These are phyloP conservation scores for Candida andamanensis DNA, from an alignment of 805 yeast species.

Conservation along the genomic window DNA sequence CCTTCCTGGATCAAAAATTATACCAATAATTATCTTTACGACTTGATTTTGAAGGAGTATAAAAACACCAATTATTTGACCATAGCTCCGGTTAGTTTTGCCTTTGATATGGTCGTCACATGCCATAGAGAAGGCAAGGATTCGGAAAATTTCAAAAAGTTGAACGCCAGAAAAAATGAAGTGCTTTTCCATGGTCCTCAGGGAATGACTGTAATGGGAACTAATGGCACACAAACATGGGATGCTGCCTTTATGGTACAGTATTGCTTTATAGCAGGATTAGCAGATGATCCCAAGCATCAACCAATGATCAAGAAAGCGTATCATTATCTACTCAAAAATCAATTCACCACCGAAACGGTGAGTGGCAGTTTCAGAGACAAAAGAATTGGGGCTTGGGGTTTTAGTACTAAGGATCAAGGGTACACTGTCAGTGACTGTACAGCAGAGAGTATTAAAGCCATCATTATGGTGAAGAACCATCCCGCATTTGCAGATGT, in stretches of 20 bases:
- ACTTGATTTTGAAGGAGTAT: slow-evolving; percentile 67
- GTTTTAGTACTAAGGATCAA: slow-evolving; percentile 90
- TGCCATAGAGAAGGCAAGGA: slow-evolving; percentile 64
- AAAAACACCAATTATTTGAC: slow-evolving; percentile 74
- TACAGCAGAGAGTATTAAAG: slow-evolving; percentile 93
- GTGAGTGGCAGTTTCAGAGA: slow-evolving; percentile 78
- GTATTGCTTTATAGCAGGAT: slow-evolving; percentile 71
- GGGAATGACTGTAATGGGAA: slow-evolving; percentile 93
- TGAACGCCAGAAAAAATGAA: slow-evolving; percentile 63
- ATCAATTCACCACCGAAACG: slow-evolving; percentile 83
- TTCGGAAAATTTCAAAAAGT: slow-evolving; percentile 53
- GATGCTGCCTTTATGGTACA: slow-evolving; percentile 91
- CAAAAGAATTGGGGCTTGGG: slow-evolving; percentile 86
- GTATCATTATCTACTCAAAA: slow-evolving; percentile 65
- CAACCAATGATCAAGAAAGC: slow-evolving; percentile 59
- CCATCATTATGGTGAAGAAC: slow-evolving; percentile 84
- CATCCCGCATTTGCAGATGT: slow-evolving; percentile 47
- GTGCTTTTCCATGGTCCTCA: slow-evolving; percentile 78
- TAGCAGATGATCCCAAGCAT: slow-evolving; percentile 65
- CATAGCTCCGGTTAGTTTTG: slow-evolving; percentile 92
- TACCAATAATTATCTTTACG: slow-evolving; percentile 51
- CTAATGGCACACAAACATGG: slow-evolving; percentile 98
- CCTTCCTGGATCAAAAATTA: slow-evolving; percentile 65
- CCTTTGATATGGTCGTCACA: slow-evolving; percentile 72
- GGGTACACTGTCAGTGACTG: slow-evolving; percentile 97